Evolutionary conservation across 768 basidiomycete genomes (phyloP).

Genomic region (Favolaschia claudopus): DNA sequence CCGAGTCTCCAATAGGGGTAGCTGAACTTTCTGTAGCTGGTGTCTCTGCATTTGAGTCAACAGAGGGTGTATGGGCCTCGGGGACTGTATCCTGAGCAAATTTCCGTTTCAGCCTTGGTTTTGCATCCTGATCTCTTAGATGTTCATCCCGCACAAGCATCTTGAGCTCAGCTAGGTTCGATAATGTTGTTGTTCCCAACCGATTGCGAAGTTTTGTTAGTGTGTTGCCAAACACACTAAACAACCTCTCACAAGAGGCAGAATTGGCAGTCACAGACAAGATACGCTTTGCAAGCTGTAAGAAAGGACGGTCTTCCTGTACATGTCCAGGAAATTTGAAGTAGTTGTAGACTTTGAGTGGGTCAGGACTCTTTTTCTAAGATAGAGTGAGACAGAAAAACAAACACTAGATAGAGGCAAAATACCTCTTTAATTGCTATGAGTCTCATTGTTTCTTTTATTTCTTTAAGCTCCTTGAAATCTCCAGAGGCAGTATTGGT

Average conservation of each 20-base stretch:
- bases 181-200: constrained; percentile 29
- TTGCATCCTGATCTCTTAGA: constrained; percentile 1
- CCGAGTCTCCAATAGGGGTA: too few relatives aligned
- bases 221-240: constrained; percentile 39
- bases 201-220: constrained; percentile 35
- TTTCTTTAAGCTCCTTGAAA: background rate
- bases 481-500: background rate
- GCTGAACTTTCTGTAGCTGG: too few relatives aligned
- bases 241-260: constrained; percentile 39
- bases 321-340: constrained; percentile 10
- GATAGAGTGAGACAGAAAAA: background rate
- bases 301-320: constrained; percentile 19
- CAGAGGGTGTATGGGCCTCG: too few relatives aligned
- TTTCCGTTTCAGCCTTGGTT: constrained; percentile 10
- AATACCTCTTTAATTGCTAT: background rate
- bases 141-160: constrained; percentile 39
- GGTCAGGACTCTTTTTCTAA: constrained; percentile 14
- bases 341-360: constrained; percentile 14
- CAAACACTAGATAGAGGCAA: background rate
- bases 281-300: constrained; percentile 28
- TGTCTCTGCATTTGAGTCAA: too few relatives aligned
- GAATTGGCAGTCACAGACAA: constrained; percentile 38
- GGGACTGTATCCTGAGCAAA: constrained; percentile 3
- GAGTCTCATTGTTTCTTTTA: background rate
- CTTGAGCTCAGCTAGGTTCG: constrained; percentile 34